Conservation (phyloP, 1,284 basidiomycete genomes). For the Tranzscheliella williamsii region DNA sequence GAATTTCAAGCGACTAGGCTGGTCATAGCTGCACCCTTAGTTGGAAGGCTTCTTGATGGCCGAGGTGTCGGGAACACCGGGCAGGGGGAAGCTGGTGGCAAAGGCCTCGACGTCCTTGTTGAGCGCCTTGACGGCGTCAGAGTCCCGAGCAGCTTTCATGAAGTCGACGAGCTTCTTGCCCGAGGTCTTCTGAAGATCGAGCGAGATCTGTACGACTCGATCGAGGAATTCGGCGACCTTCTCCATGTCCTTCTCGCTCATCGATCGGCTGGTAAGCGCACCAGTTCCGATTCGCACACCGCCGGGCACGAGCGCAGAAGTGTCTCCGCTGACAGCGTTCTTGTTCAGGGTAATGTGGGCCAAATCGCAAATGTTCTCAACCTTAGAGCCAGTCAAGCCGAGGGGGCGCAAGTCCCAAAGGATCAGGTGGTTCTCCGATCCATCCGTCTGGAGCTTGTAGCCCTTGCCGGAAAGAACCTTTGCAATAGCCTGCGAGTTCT, state of each 20-base stretch:
- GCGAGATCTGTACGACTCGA: constrained; percentile 57
- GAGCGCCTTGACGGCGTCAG: constrained; percentile 75
- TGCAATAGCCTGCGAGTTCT: constrained; percentile 61
- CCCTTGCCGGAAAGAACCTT: constrained; percentile 54
- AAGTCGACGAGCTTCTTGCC: constrained; percentile 95
- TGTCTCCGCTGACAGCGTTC: constrained; percentile 94
- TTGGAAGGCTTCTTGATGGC: constrained; percentile 53
- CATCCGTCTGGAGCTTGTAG: constrained; percentile 92
- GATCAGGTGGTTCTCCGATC: constrained; percentile 96
- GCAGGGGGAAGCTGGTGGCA: constrained; percentile 85
- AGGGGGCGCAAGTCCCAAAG: constrained; percentile 97
- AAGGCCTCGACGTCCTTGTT: constrained; percentile 76
- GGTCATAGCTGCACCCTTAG: constrained; percentile 9
- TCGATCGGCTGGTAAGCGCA: constrained; percentile 90
- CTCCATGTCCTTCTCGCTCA: constrained; percentile 82
- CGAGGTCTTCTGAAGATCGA: constrained; percentile 78
- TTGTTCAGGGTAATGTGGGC: constrained; percentile 79
- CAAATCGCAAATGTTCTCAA: constrained; percentile 97
- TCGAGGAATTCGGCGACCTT: constrained; percentile 78
- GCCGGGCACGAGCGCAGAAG: constrained; percentile 90
- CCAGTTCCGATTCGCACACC: constrained; percentile 95
- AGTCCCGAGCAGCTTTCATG: constrained; percentile 74
- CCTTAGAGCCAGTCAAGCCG: constrained; percentile 92
- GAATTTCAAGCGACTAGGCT: too few relatives aligned
- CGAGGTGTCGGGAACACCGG: constrained; percentile 75